Conservation (phyloP, 164 flowering plant species). For the Echeveria elegans region DNA sequence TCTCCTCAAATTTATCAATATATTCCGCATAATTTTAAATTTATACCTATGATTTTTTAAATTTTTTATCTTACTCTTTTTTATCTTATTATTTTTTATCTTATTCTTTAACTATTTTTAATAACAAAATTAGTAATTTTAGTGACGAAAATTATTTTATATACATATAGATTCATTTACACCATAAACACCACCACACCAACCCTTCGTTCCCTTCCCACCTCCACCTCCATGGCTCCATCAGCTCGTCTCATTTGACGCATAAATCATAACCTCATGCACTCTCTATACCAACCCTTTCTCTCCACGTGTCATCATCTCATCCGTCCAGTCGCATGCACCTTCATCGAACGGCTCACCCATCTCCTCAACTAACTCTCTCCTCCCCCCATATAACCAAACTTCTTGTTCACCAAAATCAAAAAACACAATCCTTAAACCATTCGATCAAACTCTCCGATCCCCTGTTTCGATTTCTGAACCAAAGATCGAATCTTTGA, state of each 20-base stretch:
- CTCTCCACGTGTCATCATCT: slow-evolving; percentile 11
- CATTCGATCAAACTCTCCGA: background rate
- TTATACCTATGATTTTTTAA: too few relatives aligned
- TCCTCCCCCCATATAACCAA: slow-evolving; percentile 20
- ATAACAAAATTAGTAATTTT: too few relatives aligned
- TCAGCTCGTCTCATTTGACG: slow-evolving; percentile 1
- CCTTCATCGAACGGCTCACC: slow-evolving; percentile 12
- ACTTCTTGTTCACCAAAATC: too few relatives aligned
- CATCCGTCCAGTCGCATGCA: slow-evolving; percentile 8
- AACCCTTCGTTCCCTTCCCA: background rate
- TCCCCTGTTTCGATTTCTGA: background rate
- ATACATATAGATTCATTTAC: background rate
- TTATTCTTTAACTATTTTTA: too few relatives aligned
- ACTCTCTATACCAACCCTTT: background rate
- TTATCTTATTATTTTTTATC: too few relatives aligned
- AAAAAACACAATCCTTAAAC: background rate
- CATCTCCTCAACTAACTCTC: slow-evolving; percentile 23
- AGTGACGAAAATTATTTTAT: too few relatives aligned
- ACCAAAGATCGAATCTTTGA: background rate
- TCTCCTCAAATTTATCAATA: too few relatives aligned
- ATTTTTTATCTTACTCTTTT: too few relatives aligned
- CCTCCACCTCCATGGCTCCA: too few relatives aligned
- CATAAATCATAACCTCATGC: background rate
- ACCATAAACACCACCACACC: slow-evolving; percentile 6
- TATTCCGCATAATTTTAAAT: too few relatives aligned